Base-by-base conservation (phyloP, 176 grass and related monocot genomes). In the Zizania latifolia region DNA sequence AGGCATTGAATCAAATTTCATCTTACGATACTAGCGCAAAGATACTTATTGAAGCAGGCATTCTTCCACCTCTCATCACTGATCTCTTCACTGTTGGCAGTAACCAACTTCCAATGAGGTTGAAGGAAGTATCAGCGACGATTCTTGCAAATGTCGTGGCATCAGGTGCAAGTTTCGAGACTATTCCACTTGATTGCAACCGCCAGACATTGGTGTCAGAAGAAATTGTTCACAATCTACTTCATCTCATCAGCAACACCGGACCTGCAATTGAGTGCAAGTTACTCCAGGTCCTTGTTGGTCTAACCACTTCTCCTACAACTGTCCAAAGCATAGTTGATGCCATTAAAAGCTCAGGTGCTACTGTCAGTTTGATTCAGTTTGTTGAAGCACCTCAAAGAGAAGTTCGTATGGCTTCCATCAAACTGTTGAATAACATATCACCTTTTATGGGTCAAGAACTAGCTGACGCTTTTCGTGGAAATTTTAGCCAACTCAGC, bases 241-340 rank as follows among this genome's bases (percentile, higher is more conserved):
- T 97, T 70, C 90, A 97, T 97, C 81, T 97, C 73, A 97, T 97
- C 71, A 97, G 94, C 43, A 97, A 97, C 79, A 97, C 94, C 14
- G 94, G 94, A 62, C 90, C 94, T 75, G 90, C 94, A 87, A 93
- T 93, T 39, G 94, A 97, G 88, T 93, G 90, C 84, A 92, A 97
- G 86, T 89, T 97, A 78, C 94, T 97, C 56, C 94, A 97, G 74
- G 88, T 97, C 21, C 86, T 97, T 41, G 94, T 97, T 60, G 94
- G 94, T 75, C 86, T 97, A 22, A 93, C 94, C 22, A 89, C 79
- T 70, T 91, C 90, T 83, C 85, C 86, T 16, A 85, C 87, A 58
- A 86, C 86, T 50, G 77, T 97, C 34, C 76, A 64, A 80, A 89
- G 80, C 66, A 91, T 97, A 85, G 94, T 97, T 70, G 80, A 89